Percentiles rank a stretch among this genome's conserved stretches.
Evolutionary conservation across 139 green algal species (phyloP).

Genomic region (Zygnema circumcarinatum): DNA sequence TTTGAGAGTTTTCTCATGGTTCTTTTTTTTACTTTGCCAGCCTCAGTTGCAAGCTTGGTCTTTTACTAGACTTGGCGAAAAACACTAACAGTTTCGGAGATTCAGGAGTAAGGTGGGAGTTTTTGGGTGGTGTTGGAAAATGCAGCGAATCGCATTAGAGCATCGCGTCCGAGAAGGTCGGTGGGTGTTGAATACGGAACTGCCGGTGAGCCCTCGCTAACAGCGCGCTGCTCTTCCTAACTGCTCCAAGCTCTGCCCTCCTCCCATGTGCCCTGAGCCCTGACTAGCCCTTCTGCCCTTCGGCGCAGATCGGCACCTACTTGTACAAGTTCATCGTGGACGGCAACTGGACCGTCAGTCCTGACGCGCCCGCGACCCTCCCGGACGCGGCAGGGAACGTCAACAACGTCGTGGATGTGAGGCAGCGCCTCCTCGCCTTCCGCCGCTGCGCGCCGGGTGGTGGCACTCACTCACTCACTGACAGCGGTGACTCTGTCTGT

Average conservation of each 20-base stretch:
- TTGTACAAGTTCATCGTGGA: constrained; percentile 94
- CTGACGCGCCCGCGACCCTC: constrained; percentile 50
- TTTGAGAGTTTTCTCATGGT: too few relatives aligned
- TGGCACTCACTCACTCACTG: too few relatives aligned
- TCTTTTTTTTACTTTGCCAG: too few relatives aligned
- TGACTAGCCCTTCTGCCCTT: too few relatives aligned
- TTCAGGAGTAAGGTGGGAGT: too few relatives aligned
- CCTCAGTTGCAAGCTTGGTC: too few relatives aligned
- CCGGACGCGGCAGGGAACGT: constrained; percentile 48
- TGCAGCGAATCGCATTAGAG: not conserved
- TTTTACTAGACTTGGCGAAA: too few relatives aligned
- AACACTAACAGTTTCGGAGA: too few relatives aligned
- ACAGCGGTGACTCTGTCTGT: too few relatives aligned
- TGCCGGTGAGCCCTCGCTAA: constrained; percentile 3
- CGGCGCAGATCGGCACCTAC: constrained; percentile 71
- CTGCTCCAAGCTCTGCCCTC: constrained; percentile 60
- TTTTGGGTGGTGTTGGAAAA: too few relatives aligned
- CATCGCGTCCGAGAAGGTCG: not conserved
- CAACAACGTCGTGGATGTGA: constrained; percentile 64
- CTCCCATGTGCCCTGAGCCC: too few relatives aligned
- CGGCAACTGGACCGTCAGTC: constrained; percentile 81
- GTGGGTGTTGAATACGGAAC: not conserved
- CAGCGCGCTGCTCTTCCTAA: not conserved
- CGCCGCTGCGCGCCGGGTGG: too few relatives aligned
- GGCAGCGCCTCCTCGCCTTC: not conserved